Percentiles rank a stretch among this genome's conserved stretches.
Conservation (phyloP, 805 yeast genomes). For the Cyberlindnera euphorbiiphila region DNA sequence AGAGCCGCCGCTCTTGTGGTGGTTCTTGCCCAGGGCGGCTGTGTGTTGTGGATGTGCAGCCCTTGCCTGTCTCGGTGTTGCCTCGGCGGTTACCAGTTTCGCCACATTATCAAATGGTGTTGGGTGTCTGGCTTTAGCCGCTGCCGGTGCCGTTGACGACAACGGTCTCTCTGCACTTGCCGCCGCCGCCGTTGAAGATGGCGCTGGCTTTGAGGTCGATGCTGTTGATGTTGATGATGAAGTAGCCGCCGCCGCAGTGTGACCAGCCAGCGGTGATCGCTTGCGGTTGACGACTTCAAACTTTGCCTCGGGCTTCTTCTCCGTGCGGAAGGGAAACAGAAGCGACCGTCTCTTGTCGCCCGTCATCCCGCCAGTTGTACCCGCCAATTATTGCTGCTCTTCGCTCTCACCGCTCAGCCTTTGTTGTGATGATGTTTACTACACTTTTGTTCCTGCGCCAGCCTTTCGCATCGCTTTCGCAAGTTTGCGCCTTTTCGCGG, state of each 20-base stretch:
- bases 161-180: too few relatives aligned
- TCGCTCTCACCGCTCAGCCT: too few relatives aligned
- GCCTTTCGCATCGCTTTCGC: too few relatives aligned
- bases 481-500: too few relatives aligned
- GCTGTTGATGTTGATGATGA: slow-evolving; percentile 1
- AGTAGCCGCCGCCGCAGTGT: slow-evolving; percentile 2
- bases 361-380: too few relatives aligned
- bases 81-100: slow-evolving; percentile 2
- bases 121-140: slow-evolving; percentile 2
- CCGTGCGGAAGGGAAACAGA: slow-evolving; percentile 22
- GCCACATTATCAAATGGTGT: slow-evolving; percentile 9
- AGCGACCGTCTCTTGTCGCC: slow-evolving; percentile 26
- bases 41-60: too few relatives aligned
- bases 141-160: too few relatives aligned
- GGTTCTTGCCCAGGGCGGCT: too few relatives aligned
- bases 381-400: too few relatives aligned
- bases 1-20: too few relatives aligned
- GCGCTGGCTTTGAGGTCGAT: not conserved
- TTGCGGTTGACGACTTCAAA: slow-evolving; percentile 28
- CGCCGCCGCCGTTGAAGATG: not conserved
- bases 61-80: slow-evolving; percentile 1
- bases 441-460: slow-evolving; percentile 1
- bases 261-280: slow-evolving; percentile 19
- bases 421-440: too few relatives aligned
- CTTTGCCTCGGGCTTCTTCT: slow-evolving; percentile 21